Evolutionary conservation across 2,329 filamentous ascomycete species (phyloP), one percentile per base, ranked within the genome.

Genomic region (Epichloe typhina): DNA sequence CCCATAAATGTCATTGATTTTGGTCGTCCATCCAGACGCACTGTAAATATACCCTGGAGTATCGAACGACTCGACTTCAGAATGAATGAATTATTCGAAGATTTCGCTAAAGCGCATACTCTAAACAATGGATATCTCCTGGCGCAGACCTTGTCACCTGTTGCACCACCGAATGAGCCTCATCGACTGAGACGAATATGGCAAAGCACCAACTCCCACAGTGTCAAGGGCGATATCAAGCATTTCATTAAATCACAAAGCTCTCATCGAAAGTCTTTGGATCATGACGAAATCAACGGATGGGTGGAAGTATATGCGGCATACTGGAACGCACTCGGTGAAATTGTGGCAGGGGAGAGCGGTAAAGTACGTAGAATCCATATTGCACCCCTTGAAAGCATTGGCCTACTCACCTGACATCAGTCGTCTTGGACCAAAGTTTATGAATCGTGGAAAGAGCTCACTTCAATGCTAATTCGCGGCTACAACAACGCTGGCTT

Each of bases 371-470:
- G 59, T 50, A 40, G 2, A 26, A 5, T 31, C 39, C 35, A n/a
- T 35, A n/a, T 46, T 17, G 37, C 26, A 26, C 15, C 23, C 21
- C 17, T 37, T 17, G 5, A 40, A 13, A 33, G 13, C 15, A 48
- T 38, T 12, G 37, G 7, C n/a, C 46, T 38, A 38, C 55, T 62
- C 49, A 65, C 49, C 4, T 17, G 33, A n/a, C 9, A 2, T 4
- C 47, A 69, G 67, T 70, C 79, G n/a, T 80, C 86, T 52, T 95
- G 87, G 83, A 76, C 77, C n/a, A 84, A 79, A 50, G 86, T 90
- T 0, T 98, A 95, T 62, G 84, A 89, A 54, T 72, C 82, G 11
- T 97, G 93, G 90, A 94, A 88, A 62, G 87, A 95, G 40, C 64
- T 97, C 54, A 80, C 86, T 44, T 86, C 84, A 55, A 73, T 75